Percentiles rank a stretch among this genome's conserved stretches.
phyloP scores from a whole-genome alignment of 192 early-diverging fungal species.

The Borealophlyctis nickersoniae region DNA sequence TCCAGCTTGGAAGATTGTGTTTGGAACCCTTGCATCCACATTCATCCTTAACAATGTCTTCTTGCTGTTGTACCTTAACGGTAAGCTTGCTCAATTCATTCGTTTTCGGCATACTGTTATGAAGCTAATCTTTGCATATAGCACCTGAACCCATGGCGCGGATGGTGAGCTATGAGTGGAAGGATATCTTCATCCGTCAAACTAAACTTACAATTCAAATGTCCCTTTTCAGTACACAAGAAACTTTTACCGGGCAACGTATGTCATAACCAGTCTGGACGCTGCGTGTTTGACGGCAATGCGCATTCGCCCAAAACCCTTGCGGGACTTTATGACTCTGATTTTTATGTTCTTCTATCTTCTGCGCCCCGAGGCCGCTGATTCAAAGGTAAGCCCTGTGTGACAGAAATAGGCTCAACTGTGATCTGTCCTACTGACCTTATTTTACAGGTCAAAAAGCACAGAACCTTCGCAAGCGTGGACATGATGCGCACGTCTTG shows the following conservation, averaged over 20 bases:
- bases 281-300: slow-evolving; percentile 92
- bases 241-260: slow-evolving; percentile 87
- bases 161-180: slow-evolving; percentile 49
- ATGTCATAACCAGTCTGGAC: slow-evolving; percentile 86
- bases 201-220: slow-evolving; percentile 30
- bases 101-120: slow-evolving; percentile 2
- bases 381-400: slow-evolving; percentile 69
- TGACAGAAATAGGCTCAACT: not conserved
- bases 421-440: slow-evolving; percentile 7
- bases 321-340: slow-evolving; percentile 73
- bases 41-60: slow-evolving; percentile 69
- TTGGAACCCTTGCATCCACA: slow-evolving; percentile 59
- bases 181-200: no score
- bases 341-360: slow-evolving; percentile 82
- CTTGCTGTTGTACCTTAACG: slow-evolving; percentile 68
- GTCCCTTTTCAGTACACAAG: slow-evolving; percentile 69
- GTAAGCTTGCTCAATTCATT: slow-evolving; percentile 32
- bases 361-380: slow-evolving; percentile 75
- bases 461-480: slow-evolving; percentile 72
- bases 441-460: slow-evolving; percentile 53
- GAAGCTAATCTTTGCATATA: slow-evolving; percentile 13
- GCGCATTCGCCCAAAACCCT: slow-evolving; percentile 65
- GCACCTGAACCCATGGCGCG: slow-evolving; percentile 78
- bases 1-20: slow-evolving; percentile 73
- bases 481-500: slow-evolving; percentile 86